Evolutionary conservation across 2,329 filamentous ascomycete species (phyloP).

Genomic region (Fusarium illudens): DNA sequence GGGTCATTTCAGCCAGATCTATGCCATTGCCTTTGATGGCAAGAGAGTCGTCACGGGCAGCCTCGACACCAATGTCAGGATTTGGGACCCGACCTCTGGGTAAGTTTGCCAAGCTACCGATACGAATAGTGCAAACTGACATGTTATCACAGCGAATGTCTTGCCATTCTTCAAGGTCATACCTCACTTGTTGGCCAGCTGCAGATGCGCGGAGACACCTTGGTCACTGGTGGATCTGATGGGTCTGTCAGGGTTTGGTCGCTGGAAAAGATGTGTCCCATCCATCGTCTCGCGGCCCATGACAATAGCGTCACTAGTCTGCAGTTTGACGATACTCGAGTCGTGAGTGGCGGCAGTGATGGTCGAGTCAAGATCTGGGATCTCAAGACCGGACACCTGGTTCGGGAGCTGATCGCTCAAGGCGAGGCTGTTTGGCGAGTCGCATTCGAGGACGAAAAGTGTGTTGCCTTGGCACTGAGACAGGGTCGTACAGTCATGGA

Average conservation of each 20-base stretch:
- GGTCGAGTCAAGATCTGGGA: constrained; percentile 99
- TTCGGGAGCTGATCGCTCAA: constrained; percentile 89
- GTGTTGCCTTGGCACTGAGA: constrained; percentile 91
- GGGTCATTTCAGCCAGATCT: constrained; percentile 98
- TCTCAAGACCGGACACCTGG: constrained; percentile 86
- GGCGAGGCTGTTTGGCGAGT: constrained; percentile 98
- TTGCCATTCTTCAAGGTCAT: constrained; percentile 94
- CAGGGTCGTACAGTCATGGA: constrained; percentile 94
- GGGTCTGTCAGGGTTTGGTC: constrained; percentile 98
- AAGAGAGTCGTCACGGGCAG: constrained; percentile 93
- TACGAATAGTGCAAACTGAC: constrained; percentile 43
- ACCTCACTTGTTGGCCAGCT: constrained; percentile 96
- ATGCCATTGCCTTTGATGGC: constrained; percentile 97
- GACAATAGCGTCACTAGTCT: constrained; percentile 98
- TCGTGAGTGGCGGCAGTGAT: constrained; percentile 95
- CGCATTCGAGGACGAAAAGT: constrained; percentile 98
- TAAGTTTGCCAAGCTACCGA: constrained; percentile 53
- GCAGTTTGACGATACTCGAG: constrained; percentile 94
- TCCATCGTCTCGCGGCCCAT: constrained; percentile 93
- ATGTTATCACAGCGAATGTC: constrained; percentile 67
- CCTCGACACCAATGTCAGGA: constrained; percentile 93
- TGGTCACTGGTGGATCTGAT: constrained; percentile 96
- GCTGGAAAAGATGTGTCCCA: constrained; percentile 85
- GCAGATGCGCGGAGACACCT: constrained; percentile 92
- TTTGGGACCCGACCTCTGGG: constrained; percentile 94